Evolutionary conservation across 495 filamentous ascomycete species (phyloP).

Genomic region (Daldinia caldariorum): DNA sequence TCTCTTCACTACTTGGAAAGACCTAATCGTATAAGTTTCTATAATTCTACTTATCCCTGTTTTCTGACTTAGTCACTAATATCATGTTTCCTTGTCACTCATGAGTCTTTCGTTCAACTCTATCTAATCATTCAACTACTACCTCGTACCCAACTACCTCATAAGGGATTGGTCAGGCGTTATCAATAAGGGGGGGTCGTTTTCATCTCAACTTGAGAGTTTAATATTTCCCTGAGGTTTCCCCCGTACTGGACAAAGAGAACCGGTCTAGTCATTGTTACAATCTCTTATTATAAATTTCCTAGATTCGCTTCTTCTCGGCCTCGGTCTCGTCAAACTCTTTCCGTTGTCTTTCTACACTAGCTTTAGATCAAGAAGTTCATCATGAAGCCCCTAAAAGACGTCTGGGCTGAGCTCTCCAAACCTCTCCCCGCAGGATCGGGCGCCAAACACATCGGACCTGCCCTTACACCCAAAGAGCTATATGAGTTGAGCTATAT

Average conservation of each 20-base stretch:
- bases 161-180: not conserved
- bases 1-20: slow-evolving; percentile 14
- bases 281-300: slow-evolving; percentile 6
- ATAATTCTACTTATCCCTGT: slow-evolving; percentile 10
- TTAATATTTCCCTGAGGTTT: slow-evolving; percentile 35
- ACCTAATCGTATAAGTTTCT: slow-evolving; percentile 25
- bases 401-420: slow-evolving; percentile 43
- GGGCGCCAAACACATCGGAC: slow-evolving; percentile 21
- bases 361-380: slow-evolving; percentile 10
- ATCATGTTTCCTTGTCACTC: slow-evolving; percentile 17
- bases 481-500: slow-evolving; percentile 35
- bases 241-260: slow-evolving; percentile 32
- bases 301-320: slow-evolving; percentile 22
- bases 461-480: slow-evolving; percentile 26
- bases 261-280: slow-evolving; percentile 2
- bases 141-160: not conserved
- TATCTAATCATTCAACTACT: not conserved
- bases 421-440: slow-evolving; percentile 38
- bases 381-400: slow-evolving; percentile 38
- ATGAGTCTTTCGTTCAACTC: slow-evolving; percentile 31
- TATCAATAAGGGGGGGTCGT: not conserved
- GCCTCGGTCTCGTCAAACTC: not conserved
- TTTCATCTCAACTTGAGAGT: slow-evolving; percentile 23
- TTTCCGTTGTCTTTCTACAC: not conserved
- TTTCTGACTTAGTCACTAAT: not conserved